phyloP scores from a whole-genome alignment of 805 yeast species.

The Hyphopichia homilentoma region DNA sequence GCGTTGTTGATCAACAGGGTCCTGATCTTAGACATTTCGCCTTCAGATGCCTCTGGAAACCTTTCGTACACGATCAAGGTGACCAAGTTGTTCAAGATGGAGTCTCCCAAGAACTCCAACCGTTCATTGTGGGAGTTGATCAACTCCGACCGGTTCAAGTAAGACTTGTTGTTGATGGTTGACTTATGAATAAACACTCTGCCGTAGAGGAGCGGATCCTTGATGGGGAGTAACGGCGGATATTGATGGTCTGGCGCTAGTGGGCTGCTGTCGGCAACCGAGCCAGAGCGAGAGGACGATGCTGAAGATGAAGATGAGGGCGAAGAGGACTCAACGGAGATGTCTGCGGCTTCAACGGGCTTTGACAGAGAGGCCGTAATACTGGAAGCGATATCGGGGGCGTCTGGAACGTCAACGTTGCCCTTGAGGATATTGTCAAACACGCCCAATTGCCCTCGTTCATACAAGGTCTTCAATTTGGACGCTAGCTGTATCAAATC shows the following conservation, averaged over 20 bases:
- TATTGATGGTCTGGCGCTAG: constrained; percentile 12
- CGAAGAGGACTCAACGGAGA: background rate
- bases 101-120: constrained; percentile 87
- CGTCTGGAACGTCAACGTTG: constrained; percentile 21
- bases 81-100: constrained; percentile 70
- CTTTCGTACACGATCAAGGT: constrained; percentile 62
- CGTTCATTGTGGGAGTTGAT: constrained; percentile 76
- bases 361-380: background rate
- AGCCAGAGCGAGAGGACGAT: background rate
- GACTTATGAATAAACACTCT: constrained; percentile 85
- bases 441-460: constrained; percentile 44
- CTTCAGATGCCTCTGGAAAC: constrained; percentile 75
- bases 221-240: constrained; percentile 72
- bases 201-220: constrained; percentile 53
- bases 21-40: constrained; percentile 70
- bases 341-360: background rate
- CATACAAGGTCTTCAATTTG: constrained; percentile 51
- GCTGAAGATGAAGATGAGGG: background rate
- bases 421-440: constrained; percentile 53
- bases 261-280: constrained; percentile 4
- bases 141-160: constrained; percentile 53
- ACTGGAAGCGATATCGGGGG: too few relatives aligned
- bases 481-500: constrained; percentile 59
- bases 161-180: constrained; percentile 53
- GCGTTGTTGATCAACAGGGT: constrained; percentile 70